phyloP scores from a whole-genome alignment of 225 moss, liverwort and hornwort species.

The Polytrichum formosum region DNA sequence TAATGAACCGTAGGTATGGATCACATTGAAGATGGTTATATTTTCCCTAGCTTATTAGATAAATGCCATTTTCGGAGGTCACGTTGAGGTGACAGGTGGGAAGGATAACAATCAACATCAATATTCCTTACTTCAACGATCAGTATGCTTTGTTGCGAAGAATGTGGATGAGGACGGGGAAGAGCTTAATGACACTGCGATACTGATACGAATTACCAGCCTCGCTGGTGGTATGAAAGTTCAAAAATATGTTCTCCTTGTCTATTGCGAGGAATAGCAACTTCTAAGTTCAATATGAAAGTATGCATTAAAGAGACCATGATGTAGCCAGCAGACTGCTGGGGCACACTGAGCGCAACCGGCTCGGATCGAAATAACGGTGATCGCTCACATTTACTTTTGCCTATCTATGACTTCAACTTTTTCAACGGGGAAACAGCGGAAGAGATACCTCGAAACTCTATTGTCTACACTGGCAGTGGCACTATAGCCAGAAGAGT shows the following conservation, averaged over 20 bases:
- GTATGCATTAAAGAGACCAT: no score
- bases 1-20: no score
- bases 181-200: no score
- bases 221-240: no score
- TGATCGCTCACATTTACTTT: neutral
- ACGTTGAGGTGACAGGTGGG: neutral
- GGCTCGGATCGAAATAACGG: neutral
- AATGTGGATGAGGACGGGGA: no score
- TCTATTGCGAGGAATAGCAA: neutral
- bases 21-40: no score
- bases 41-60: no score
- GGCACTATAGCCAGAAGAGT: constrained; percentile 75
- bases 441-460: constrained; percentile 48
- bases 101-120: neutral
- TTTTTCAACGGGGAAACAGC: neutral
- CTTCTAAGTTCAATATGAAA: neutral
- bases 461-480: constrained; percentile 43
- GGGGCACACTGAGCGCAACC: no score
- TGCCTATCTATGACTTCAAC: neutral
- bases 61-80: no score
- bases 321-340: no score
- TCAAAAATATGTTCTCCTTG: neutral
- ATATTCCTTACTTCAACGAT: neutral
- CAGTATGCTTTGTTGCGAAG: no score
- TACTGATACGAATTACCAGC: no score